These are phyloP conservation scores for Rhypophila decipiens DNA, from an alignment of 495 filamentous ascomycete species.

Conservation along the genomic window DNA sequence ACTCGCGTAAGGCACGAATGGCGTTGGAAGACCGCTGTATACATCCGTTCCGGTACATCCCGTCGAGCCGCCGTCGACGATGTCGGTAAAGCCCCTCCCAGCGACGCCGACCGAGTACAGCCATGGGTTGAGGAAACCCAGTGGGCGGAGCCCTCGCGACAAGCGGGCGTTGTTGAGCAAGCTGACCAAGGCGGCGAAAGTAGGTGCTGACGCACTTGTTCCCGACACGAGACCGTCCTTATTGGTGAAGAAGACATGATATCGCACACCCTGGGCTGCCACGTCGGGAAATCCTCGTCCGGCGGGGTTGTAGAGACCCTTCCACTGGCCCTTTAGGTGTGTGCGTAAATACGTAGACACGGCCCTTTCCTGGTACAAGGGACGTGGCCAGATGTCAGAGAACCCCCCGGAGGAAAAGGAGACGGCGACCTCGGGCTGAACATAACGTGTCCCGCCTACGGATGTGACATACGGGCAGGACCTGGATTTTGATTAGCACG, in stretches of 20 bases:
- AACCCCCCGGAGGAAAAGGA: conserved; percentile 65
- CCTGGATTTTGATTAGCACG: no score
- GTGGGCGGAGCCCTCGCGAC: conserved; percentile 37
- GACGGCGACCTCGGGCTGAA: conserved; percentile 51
- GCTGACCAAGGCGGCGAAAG: conserved; percentile 52
- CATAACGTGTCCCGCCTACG: conserved; percentile 58
- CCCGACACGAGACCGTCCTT: conserved; percentile 6
- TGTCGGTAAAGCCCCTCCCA: conserved; percentile 50
- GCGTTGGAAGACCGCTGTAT: conserved; percentile 33
- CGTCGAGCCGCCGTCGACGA: conserved; percentile 43
- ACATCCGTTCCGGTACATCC: conserved; percentile 45
- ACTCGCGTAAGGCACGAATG: conserved; percentile 13
- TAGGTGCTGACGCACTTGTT: conserved; percentile 50
- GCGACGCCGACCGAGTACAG: conserved; percentile 46
- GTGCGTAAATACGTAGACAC: conserved; percentile 54
- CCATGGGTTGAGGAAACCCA: conserved; percentile 68
- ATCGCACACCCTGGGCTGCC: conserved; percentile 48
- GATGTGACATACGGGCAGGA: conserved; percentile 68
- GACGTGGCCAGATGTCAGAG: conserved; percentile 56
- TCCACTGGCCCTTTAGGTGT: conserved; percentile 32
- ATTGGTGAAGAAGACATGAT: conserved; percentile 22
- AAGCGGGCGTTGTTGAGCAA: conserved; percentile 61
- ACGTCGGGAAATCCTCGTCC: conserved; percentile 69
- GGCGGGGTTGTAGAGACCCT: conserved; percentile 47
- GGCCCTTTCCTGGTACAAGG: conserved; percentile 53